Evolutionary conservation across 352 stramenopile genomes (phyloP).

Genomic region (Globisporangium mamillatum): DNA sequence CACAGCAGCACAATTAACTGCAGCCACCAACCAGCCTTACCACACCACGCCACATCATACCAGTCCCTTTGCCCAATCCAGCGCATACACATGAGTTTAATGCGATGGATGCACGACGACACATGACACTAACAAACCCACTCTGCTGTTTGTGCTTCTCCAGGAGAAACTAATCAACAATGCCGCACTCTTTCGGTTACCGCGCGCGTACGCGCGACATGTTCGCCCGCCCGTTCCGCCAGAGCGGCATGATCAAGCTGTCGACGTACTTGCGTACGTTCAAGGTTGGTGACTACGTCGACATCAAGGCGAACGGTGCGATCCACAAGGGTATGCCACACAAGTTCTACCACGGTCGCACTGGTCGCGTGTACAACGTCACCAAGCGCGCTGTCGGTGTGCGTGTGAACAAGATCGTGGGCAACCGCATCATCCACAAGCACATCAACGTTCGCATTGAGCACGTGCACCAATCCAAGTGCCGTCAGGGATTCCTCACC

Average conservation of each 20-base stretch:
- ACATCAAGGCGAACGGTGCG: slow-evolving; percentile 99
- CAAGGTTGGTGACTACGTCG: slow-evolving; percentile 99
- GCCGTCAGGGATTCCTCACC: slow-evolving; percentile 97
- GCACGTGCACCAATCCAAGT: slow-evolving; percentile 98
- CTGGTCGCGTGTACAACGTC: slow-evolving; percentile 99
- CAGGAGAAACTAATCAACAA: slow-evolving; percentile 64
- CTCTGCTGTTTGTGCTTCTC: slow-evolving; percentile 24
- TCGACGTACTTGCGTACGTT: slow-evolving; percentile 98
- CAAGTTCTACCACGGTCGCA: slow-evolving; percentile 99
- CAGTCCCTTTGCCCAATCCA: background rate
- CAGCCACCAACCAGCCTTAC: too few species aligned
- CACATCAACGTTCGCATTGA: slow-evolving; percentile 99
- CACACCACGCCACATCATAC: background rate
- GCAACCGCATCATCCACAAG: slow-evolving; percentile 99
- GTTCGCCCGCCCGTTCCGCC: slow-evolving; percentile 98
- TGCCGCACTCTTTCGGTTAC: slow-evolving; percentile 99
- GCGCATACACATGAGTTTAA: background rate
- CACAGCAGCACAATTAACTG: too few species aligned
- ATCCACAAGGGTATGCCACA: slow-evolving; percentile 99
- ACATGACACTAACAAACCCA: slow-evolving; percentile 20
- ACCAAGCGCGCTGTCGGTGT: slow-evolving; percentile 98
- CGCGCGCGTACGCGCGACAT: slow-evolving; percentile 99
- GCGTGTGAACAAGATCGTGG: slow-evolving; percentile 99
- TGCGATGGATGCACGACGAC: too few species aligned
- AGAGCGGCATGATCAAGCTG: slow-evolving; percentile 95